Percentiles rank a stretch among this genome's conserved stretches.
Conservation (phyloP, 2,329 filamentous ascomycete species). For the Rachicladosporium sp. region DNA sequence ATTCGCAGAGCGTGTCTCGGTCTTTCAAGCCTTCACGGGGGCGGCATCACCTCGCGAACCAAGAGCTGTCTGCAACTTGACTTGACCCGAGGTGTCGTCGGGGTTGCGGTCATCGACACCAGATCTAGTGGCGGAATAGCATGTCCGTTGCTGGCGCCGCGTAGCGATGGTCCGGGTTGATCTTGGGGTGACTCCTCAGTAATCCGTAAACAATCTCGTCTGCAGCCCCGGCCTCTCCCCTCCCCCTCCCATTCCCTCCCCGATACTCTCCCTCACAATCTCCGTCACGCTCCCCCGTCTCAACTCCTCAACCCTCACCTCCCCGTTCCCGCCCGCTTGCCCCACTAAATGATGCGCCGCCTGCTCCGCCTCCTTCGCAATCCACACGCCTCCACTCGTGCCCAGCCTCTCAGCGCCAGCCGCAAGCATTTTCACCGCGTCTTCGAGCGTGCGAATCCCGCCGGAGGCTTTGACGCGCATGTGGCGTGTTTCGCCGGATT, state of each 20-base stretch:
- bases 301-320: no score
- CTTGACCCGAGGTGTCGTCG: no score
- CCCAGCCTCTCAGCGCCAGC: constrained; percentile 46
- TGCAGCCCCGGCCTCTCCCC: constrained; percentile 5
- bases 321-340: no score
- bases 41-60: no score
- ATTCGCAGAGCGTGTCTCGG: no score
- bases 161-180: no score
- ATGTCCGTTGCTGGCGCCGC: no score
- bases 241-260: constrained; percentile 1
- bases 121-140: no score
- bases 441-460: constrained; percentile 39
- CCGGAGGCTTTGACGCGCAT: constrained; percentile 49
- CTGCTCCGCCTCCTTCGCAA: constrained; percentile 37
- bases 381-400: constrained; percentile 43
- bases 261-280: constrained; percentile 1
- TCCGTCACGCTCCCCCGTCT: background rate
- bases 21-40: no score
- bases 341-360: constrained; percentile 1
- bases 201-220: constrained; percentile 6
- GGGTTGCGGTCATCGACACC: no score
- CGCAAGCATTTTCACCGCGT: constrained; percentile 42
- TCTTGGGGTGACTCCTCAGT: background rate
- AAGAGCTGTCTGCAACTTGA: no score
- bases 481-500: constrained; percentile 8